Evolutionary conservation across 805 yeast genomes (phyloP), one percentile per base, ranked within the genome.

Genomic region (Myxozyma neotropica): DNA sequence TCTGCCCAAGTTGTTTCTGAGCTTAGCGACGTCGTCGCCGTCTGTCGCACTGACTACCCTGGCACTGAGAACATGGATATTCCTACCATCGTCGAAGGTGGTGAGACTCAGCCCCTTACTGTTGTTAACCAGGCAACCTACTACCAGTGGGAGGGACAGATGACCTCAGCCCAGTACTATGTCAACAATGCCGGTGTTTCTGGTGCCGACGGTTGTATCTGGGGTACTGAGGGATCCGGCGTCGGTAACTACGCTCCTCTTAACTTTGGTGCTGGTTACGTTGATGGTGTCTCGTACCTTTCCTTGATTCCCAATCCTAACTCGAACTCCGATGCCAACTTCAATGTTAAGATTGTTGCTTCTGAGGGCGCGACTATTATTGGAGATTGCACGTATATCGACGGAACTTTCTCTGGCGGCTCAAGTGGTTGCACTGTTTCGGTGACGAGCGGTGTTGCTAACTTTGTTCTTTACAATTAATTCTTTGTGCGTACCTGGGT

Each of bases 201-300:
- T 55, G 80, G 80, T 72, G 87, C 86, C 74, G 94, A 92, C 64
- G 98, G 97, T 70, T 93, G 99, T 81, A 75, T 88, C 69, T 93
- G 99, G 99, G 96, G 97, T 74, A 73, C 83, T 55, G 69, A 80
- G 5, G 89, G 89, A 66, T 81, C 92, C 39, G 87, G 86, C 70
- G 76, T 88, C 67, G 99, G 99, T 79, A 93, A 93, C 88, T 93
- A 97, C 97, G 96, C 98, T 67, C 98, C 98, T 69, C 80, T 93
- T 68, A 89, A 87, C 77, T 80, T 94, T 70, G 99, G 99, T 75
- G 90, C 97, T 53, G 97, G 98, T 72, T 80, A 81, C 77, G 79
- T 88, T 62, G 75, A 73, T 68, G 88, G 89, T 63, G 78, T 83
- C 70, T 80, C 96, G 4, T 65, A 59, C 55, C 77, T 93, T 70